Evolutionary conservation across 768 basidiomycete genomes (phyloP), one percentile per base, ranked within the genome.

Genomic region (Fibroporia radiculosa): DNA sequence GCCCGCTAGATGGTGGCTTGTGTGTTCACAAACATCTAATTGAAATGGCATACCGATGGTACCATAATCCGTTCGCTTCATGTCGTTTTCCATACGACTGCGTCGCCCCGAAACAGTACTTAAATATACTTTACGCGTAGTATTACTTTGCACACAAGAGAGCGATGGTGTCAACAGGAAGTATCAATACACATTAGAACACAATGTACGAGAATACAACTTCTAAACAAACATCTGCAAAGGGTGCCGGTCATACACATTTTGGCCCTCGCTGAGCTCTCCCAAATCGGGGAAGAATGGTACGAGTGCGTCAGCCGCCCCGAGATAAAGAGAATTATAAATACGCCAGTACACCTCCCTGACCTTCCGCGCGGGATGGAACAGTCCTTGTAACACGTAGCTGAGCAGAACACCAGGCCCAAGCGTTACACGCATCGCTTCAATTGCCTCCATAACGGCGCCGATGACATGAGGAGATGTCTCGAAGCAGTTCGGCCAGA

Each of bases 401-500:
- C 85, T 88, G 46, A 98, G 70, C 38, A 99, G 69, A 6, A 96
- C 77, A 27, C 96, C 95, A 0, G 95, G 92, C 1, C 96, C 96
- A 32, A 98, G 71, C 6, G 93, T 92, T 32, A 98, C 87, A 19
- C 93, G 77, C 93, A 98, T 97, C 1, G 90, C 89, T 65, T 98
- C 96, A 56, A 99, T 75, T 0, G 96, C 96, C 39, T 98, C 96
- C 90, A 97, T 93, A 33, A 98, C 90, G 4, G 93, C 90, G 25
- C 91, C 92, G 50, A 98, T 97, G 48, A 99, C 93, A 66, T 99
- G 96, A 4, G 96, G 96, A 12, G 86, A 91, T 1, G 93, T 95
- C 70, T 97, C 95, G 63, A 97, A 98, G 65, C 93, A 93, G 61
- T 98, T 98, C 1, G 96, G 96, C 93, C 93, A 98, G 12, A 98